Percentiles rank a stretch among this genome's conserved stretches.
These are phyloP conservation scores for Eutypa lata DNA, from an alignment of 2,329 filamentous ascomycete species.

Conservation along the genomic window DNA sequence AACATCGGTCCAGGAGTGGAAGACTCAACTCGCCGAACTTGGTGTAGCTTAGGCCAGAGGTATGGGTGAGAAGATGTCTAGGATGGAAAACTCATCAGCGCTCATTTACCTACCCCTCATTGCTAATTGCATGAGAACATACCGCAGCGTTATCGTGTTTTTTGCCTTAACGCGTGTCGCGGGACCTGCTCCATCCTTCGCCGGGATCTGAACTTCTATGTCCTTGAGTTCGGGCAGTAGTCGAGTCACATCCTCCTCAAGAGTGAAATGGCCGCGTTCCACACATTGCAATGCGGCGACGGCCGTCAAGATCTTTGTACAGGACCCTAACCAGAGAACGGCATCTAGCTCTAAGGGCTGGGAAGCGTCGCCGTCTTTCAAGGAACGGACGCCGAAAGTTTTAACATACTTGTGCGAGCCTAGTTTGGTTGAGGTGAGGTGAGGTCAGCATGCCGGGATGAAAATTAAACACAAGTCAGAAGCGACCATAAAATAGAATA, in stretches of 20 bases:
- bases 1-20: background rate
- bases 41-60: background rate
- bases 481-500: background rate
- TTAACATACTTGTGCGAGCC: background rate
- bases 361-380: slow-evolving; percentile 15
- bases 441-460: background rate
- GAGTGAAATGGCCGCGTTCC: slow-evolving; percentile 37
- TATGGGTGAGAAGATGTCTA: background rate
- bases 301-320: slow-evolving; percentile 35
- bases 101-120: background rate
- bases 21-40: background rate
- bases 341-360: slow-evolving; percentile 19
- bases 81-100: background rate
- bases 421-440: background rate
- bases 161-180: background rate
- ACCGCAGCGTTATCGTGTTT: background rate
- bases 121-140: background rate
- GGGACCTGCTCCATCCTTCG: background rate
- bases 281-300: slow-evolving; percentile 42
- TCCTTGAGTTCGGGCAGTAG: slow-evolving; percentile 39
- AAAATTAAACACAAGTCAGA: background rate
- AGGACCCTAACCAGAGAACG: slow-evolving; percentile 24
- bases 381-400: background rate
- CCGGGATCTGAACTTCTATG: background rate
- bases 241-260: slow-evolving; percentile 37